These are phyloP conservation scores for Myriosclerotinia curreyana DNA, from an alignment of 2,329 filamentous ascomycete species.

Conservation along the genomic window DNA sequence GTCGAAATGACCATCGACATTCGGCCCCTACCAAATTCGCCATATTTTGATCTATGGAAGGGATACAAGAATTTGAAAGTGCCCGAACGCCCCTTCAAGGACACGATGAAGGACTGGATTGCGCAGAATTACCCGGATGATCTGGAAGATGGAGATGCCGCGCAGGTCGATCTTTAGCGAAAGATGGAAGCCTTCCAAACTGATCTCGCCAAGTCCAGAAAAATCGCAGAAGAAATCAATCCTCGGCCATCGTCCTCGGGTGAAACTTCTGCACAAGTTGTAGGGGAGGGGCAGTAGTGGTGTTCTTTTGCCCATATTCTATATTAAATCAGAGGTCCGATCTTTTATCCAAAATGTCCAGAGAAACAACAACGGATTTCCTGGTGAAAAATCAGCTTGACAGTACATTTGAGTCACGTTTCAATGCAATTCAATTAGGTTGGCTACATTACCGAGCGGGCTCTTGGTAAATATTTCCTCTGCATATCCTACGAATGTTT, in stretches of 20 bases:
- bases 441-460: neutral
- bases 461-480: neutral
- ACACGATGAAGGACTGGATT: slow-evolving; percentile 35
- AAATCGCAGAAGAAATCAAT: neutral
- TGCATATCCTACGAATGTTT: neutral
- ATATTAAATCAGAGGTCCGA: neutral
- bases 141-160: neutral
- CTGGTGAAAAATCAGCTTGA: neutral
- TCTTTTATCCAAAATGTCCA: neutral
- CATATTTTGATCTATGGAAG: slow-evolving; percentile 11
- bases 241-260: neutral
- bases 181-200: neutral
- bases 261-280: neutral
- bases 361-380: neutral
- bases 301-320: neutral
- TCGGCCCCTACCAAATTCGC: slow-evolving; percentile 1
- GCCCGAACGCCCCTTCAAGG: slow-evolving; percentile 32
- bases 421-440: neutral
- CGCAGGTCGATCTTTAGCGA: neutral
- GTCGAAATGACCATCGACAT: slow-evolving; percentile 15
- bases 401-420: too few relatives aligned
- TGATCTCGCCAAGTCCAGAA: too few relatives aligned
- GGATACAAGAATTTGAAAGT: slow-evolving; percentile 16
- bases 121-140: slow-evolving; percentile 16
- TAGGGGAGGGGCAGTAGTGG: neutral